These are phyloP conservation scores for Gentiana dahurica DNA, from an alignment of 257 asterid species.

Conservation along the genomic window DNA sequence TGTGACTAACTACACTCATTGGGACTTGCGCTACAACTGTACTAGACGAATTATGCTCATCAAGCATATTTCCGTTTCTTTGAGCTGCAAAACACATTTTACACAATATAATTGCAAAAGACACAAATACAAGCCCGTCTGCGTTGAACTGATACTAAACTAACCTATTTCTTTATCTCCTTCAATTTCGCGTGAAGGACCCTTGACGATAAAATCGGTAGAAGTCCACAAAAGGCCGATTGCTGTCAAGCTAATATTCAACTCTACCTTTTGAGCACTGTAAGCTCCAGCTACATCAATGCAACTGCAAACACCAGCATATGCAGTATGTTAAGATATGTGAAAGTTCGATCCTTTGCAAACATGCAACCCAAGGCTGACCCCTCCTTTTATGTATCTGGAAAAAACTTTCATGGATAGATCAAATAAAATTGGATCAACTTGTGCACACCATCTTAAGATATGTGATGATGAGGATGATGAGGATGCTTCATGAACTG, in stretches of 20 bases:
- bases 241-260: conserved; percentile 96
- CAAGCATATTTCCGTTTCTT: conserved; percentile 27
- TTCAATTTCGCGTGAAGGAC: conserved; percentile 29
- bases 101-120: conserved; percentile 6
- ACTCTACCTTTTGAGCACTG: conserved; percentile 82
- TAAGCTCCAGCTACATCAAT: conserved; percentile 93
- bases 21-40: conserved; percentile 26
- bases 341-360: background rate
- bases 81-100: conserved; percentile 37
- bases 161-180: conserved; percentile 56
- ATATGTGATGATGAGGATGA: too few species aligned
- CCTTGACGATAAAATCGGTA: conserved; percentile 86
- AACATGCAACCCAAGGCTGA: background rate
- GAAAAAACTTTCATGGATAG: background rate
- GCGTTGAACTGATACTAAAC: conserved; percentile 1
- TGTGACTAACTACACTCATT: conserved; percentile 44
- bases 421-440: too few species aligned
- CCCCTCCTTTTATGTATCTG: background rate
- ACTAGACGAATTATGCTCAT: conserved; percentile 25
- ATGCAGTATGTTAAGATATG: conserved; percentile 1
- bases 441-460: too few species aligned
- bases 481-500: too few species aligned
- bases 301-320: conserved; percentile 52
- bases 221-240: conserved; percentile 93
- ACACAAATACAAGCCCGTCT: background rate